A percentile compares a stretch with the other conserved stretches of the same genome.
These are phyloP conservation scores for Fusarium sp. DNA, from an alignment of 2,329 filamentous ascomycete species.

Conservation along the genomic window DNA sequence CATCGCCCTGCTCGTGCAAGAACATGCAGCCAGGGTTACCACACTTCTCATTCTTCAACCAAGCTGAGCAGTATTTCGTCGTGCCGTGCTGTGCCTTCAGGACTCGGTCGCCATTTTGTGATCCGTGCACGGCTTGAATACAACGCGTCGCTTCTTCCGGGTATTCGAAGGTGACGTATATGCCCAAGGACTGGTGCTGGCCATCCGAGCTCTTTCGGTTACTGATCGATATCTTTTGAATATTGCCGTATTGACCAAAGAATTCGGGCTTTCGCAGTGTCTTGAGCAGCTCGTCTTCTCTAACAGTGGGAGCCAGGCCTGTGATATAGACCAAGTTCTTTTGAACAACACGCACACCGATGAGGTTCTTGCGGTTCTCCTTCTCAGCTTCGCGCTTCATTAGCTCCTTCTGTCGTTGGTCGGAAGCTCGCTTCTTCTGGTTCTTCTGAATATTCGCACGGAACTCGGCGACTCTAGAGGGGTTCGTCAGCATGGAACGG, in stretches of 20 bases:
- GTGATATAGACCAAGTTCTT: constrained; percentile 99
- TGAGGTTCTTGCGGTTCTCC: constrained; percentile 93
- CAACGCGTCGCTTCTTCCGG: constrained; percentile 92
- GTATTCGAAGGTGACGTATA: constrained; percentile 97
- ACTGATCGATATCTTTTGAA: constrained; percentile 98
- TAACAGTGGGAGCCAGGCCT: constrained; percentile 89
- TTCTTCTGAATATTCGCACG: constrained; percentile 86
- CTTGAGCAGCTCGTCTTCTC: constrained; percentile 91
- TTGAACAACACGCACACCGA: constrained; percentile 94
- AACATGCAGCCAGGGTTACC: constrained; percentile 99
- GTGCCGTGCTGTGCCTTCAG: constrained; percentile 86
- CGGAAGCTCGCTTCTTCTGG: constrained; percentile 89
- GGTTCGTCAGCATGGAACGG: constrained; percentile 39
- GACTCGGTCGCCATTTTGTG: constrained; percentile 87
- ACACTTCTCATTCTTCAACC: constrained; percentile 92
- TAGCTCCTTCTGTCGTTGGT: constrained; percentile 90
- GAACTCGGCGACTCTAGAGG: constrained; percentile 76
- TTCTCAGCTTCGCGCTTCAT: constrained; percentile 97
- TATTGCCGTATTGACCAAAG: constrained; percentile 98
- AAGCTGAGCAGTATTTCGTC: constrained; percentile 98
- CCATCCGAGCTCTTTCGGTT: constrained; percentile 85
- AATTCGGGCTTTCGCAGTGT: constrained; percentile 92
- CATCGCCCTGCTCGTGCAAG: constrained; percentile 96
- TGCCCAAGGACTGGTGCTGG: constrained; percentile 89
- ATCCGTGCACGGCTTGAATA: constrained; percentile 92